Evolutionary conservation across 495 filamentous ascomycete genomes (phyloP).

Genomic region (Aspergillus homomorphus): DNA sequence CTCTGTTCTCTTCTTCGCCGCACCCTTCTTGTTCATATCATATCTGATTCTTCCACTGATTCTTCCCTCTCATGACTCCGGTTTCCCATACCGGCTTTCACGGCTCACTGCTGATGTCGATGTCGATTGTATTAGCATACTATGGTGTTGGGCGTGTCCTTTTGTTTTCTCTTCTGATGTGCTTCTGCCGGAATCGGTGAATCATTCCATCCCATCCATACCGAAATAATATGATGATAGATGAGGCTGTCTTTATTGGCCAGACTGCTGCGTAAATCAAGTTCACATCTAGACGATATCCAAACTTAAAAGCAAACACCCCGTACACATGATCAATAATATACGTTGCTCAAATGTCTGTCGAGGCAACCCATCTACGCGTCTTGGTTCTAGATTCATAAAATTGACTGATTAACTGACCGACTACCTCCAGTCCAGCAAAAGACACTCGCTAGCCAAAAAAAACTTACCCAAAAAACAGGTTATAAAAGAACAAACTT

Average conservation of each 20-base stretch:
- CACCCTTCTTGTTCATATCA: neutral
- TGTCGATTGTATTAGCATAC: conserved; percentile 15
- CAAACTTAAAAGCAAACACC: too few species aligned
- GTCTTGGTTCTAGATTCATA: too few species aligned
- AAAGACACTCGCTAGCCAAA: too few species aligned
- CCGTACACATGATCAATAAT: too few species aligned
- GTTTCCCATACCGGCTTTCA: neutral
- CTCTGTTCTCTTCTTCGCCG: neutral
- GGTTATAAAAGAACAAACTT: too few species aligned
- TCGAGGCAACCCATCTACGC: too few species aligned
- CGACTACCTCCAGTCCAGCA: too few species aligned
- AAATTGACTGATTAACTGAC: too few species aligned
- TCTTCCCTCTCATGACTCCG: neutral
- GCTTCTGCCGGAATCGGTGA: neutral
- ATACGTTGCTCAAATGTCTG: too few species aligned
- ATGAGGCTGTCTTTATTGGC: neutral
- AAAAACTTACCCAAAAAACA: too few species aligned
- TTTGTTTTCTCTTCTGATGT: neutral
- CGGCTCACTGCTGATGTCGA: neutral
- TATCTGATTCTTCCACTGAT: neutral
- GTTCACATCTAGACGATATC: too few species aligned
- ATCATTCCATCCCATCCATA: neutral
- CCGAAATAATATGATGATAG: neutral
- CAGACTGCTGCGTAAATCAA: neutral
- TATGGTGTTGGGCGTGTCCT: conserved; percentile 17